Evolutionary conservation across 352 stramenopile genomes (phyloP).

Genomic region (Phytophthora uliginosa): DNA sequence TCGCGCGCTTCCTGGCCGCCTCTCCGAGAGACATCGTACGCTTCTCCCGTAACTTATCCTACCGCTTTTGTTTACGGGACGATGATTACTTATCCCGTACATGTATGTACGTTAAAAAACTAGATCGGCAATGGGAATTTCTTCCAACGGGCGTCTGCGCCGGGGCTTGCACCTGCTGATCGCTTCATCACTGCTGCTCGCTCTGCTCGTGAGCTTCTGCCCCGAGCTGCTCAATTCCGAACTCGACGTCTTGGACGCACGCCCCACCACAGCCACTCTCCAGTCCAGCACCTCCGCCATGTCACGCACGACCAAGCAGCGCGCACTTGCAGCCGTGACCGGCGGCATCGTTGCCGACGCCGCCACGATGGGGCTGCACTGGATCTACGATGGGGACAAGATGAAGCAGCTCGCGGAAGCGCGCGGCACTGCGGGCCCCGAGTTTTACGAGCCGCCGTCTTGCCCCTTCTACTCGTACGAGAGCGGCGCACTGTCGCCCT

Average conservation of each 20-base stretch:
- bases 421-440: slow-evolving; percentile 22
- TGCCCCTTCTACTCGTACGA: slow-evolving; percentile 76
- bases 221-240: slow-evolving; percentile 20
- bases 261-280: not conserved
- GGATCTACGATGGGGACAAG: slow-evolving; percentile 77
- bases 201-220: slow-evolving; percentile 9
- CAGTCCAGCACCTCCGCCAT: slow-evolving; percentile 8
- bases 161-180: not conserved
- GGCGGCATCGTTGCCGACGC: slow-evolving; percentile 72
- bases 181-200: slow-evolving; percentile 1
- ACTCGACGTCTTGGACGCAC: slow-evolving; percentile 8
- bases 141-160: not conserved
- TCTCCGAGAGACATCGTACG: slow-evolving; percentile 13
- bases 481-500: slow-evolving; percentile 64
- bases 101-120: not conserved
- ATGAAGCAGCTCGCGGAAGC: slow-evolving; percentile 47
- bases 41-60: not conserved
- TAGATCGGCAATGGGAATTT: not conserved
- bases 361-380: slow-evolving; percentile 78
- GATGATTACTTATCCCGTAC: not conserved
- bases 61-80: not conserved
- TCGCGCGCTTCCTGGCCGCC: slow-evolving; percentile 34
- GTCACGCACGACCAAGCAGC: slow-evolving; percentile 45
- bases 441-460: slow-evolving; percentile 70
- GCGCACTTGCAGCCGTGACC: slow-evolving; percentile 56